Evolutionary conservation across 768 basidiomycete species (phyloP), one percentile per base, ranked within the genome.

Genomic region (Podaxis rugospora): DNA sequence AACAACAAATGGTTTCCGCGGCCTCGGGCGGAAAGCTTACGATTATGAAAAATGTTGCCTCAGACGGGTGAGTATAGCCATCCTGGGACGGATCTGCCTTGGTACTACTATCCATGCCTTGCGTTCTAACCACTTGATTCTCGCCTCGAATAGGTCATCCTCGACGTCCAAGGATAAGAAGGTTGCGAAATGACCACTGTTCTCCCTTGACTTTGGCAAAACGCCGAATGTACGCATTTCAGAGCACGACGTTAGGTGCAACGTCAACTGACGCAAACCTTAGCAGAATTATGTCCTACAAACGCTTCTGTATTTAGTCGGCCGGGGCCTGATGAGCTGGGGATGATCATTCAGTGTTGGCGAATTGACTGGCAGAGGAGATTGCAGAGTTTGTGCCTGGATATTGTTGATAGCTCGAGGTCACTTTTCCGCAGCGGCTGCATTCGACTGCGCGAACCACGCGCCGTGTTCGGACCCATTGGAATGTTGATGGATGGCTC

Each of bases 1-100:
- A 98, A 72, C 81, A 83, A 57, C 94, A 95, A 74, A 93, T 95
- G 86, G 90, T 93, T 11, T 77, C 85, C 52, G 93, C 93, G 5
- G 95, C 95, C 2, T 93, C 92, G 4, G 79, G 87, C 46, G 95
- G 95, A 40, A 93, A 92, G 71, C 79, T 98, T 63, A 92, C 92
- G 28, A 94, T 98, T 71, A 93, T 98, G 93, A 92, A 90, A 75
- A 83, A 87, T 63, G 72, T 75, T 13, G 78, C 72, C 18, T 70
- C 78, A 40, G 80, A 84, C 64, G 68, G 66, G 80, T 82, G 64
- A 64, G 76, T 68, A 16, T 39, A 16, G 16, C 9, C 40, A 27
- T 42, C 35, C 21, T 4, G 1, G 23, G 4, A 25, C 6, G 25
- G 18, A 4, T 40, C 5, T 25, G 14, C 35, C 47, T 51, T 42